These are phyloP conservation scores for Kregervanrija pseudodelftensis DNA, from an alignment of 805 yeast species.

Conservation along the genomic window DNA sequence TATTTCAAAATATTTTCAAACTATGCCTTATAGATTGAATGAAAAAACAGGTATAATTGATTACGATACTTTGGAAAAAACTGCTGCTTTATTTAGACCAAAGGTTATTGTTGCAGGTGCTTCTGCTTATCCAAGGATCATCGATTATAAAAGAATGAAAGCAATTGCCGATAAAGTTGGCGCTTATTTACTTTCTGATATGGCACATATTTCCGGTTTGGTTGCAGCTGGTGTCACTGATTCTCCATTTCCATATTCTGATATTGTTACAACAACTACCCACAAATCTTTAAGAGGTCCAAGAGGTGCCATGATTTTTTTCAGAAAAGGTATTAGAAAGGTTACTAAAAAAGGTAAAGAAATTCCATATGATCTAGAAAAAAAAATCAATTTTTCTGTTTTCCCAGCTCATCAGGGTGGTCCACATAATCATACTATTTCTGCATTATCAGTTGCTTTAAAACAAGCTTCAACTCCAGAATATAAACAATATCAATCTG, in stretches of 20 bases:
- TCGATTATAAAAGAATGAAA: constrained; percentile 86
- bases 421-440: constrained; percentile 96
- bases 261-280: constrained; percentile 95
- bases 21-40: constrained; percentile 94
- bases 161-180: constrained; percentile 89
- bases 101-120: constrained; percentile 95
- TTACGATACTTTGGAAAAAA: constrained; percentile 78
- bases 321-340: constrained; percentile 87
- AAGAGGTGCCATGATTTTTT: constrained; percentile 97
- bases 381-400: constrained; percentile 89
- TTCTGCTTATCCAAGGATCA: constrained; percentile 86
- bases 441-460: constrained; percentile 92
- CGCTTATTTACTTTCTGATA: constrained; percentile 86
- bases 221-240: constrained; percentile 92
- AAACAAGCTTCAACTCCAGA: constrained; percentile 89
- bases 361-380: constrained; percentile 78
- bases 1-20: constrained; percentile 90
- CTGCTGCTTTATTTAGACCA: constrained; percentile 85
- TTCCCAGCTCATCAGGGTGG: constrained; percentile 99
- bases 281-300: constrained; percentile 98
- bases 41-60: constrained; percentile 85
- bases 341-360: constrained; percentile 82
- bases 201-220: constrained; percentile 97
- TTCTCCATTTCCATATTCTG: constrained; percentile 89
- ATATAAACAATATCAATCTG: constrained; percentile 76